Evolutionary conservation across 192 early-diverging fungal genomes (phyloP).

Genomic region (Rhizophagus prolifer): DNA sequence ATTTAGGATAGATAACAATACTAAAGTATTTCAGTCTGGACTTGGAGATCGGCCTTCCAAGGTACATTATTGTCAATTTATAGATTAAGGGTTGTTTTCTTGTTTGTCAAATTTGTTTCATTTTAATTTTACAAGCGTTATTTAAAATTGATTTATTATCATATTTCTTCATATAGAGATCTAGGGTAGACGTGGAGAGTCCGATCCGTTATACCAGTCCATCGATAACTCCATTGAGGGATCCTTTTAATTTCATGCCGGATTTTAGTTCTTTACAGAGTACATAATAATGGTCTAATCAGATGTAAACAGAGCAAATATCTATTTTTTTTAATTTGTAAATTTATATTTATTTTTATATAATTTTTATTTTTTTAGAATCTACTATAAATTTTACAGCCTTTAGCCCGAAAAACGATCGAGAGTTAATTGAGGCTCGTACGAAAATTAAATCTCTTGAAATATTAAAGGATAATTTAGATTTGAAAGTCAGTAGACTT

Average conservation of each 20-base stretch:
- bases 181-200: background rate
- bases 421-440: slow-evolving; percentile 5
- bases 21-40: background rate
- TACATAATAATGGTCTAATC: background rate
- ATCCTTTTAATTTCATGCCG: slow-evolving; percentile 4
- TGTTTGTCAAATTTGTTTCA: background rate
- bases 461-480: slow-evolving; percentile 3
- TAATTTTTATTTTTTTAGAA: background rate
- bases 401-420: background rate
- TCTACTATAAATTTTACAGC: background rate
- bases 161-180: background rate
- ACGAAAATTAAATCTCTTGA: background rate
- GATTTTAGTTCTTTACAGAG: background rate
- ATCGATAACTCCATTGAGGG: background rate
- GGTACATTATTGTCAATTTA: background rate
- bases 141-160: no score
- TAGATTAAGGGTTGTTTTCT: background rate
- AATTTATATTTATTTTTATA: background rate
- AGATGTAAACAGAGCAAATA: background rate
- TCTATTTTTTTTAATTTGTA: background rate
- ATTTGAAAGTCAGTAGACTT: background rate
- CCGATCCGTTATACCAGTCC: background rate
- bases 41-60: slow-evolving; percentile 2
- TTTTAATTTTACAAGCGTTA: background rate
- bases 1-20: background rate